Evolutionary conservation across 2,329 filamentous ascomycete genomes (phyloP).

Genomic region (Uncinocarpus reesii): DNA sequence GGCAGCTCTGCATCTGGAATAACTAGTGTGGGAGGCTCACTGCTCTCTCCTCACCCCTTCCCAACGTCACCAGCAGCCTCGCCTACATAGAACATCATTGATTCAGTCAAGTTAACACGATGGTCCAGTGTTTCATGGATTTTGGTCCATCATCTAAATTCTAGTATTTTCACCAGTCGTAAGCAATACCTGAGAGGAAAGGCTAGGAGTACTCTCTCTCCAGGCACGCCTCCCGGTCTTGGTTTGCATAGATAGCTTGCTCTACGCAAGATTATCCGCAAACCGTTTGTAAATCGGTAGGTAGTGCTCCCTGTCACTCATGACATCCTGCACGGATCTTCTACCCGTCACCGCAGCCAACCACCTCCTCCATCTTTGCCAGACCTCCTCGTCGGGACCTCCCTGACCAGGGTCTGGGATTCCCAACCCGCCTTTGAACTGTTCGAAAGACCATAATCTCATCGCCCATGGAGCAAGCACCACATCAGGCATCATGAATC

Average conservation of each 20-base stretch:
- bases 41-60: too few species aligned
- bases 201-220: not conserved
- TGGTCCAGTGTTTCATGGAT: too few species aligned
- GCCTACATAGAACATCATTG: too few species aligned
- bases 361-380: constrained; percentile 59
- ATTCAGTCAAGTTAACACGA: too few species aligned
- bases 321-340: constrained; percentile 56
- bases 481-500: constrained; percentile 59
- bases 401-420: constrained; percentile 41
- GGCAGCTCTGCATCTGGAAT: too few species aligned
- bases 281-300: constrained; percentile 58
- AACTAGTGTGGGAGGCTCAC: too few species aligned
- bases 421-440: constrained; percentile 55
- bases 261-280: constrained; percentile 50
- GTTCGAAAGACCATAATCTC: constrained; percentile 61
- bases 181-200: too few species aligned
- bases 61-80: too few species aligned
- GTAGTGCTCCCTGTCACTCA: constrained; percentile 58
- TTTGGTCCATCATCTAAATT: not conserved
- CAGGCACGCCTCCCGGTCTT: constrained; percentile 49
- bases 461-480: constrained; percentile 63
- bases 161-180: too few species aligned
- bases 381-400: constrained; percentile 47
- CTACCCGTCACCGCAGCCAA: constrained; percentile 48
- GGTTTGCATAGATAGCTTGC: constrained; percentile 50